Evolutionary conservation across 352 stramenopile genomes (phyloP), one percentile per base, ranked within the genome.

Genomic region (Phytophthora agathidicida): DNA sequence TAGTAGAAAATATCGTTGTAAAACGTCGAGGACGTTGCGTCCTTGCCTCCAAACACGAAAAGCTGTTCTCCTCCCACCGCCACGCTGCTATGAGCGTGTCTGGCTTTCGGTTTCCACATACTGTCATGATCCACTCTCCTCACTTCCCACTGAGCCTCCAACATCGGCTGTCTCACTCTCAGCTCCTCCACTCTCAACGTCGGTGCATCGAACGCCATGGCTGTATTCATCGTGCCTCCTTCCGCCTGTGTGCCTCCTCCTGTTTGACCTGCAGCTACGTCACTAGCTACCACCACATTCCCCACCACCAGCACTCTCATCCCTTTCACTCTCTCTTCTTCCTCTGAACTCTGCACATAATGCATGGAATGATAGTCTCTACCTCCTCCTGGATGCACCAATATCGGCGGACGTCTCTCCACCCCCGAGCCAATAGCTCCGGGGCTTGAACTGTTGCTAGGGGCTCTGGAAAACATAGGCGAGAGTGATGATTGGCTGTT

Each of bases 1-100:
- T 85, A 89, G 66, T 87, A 90, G 50, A 92, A 90, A 14, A 92
- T 69, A 52, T 92, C 83, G 58, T 88, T 82, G 59, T 78, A 89
- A 61, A 77, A 90, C 10, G 28, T 58, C 22, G 68, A 72, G 7
- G 64, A 66, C 8, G 57, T 49, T 1, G 75, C 74, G 54, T 88
- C 77, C 55, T 85, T 86, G 46, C 83, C 83, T 39, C 83, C 83
- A 66, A 90, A 92, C 53, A 82, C 83, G 47, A 82, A 92, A 14
- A 92, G 42, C 26, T 83, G 56, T 8, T 83, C 78, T 26, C 80
- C 76, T n/a, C 73, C 72, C 1, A 90, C 35, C 1, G 89, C 82
- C 22, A 75, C 78, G 31, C 80, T 92, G 42, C 80, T 81, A 55
- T 90, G 83, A 10, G 66, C 80, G 27, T 82, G 72, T 39, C 83